Evolutionary conservation across 495 filamentous ascomycete species (phyloP).

Genomic region (Thermochaetoides thermophila): DNA sequence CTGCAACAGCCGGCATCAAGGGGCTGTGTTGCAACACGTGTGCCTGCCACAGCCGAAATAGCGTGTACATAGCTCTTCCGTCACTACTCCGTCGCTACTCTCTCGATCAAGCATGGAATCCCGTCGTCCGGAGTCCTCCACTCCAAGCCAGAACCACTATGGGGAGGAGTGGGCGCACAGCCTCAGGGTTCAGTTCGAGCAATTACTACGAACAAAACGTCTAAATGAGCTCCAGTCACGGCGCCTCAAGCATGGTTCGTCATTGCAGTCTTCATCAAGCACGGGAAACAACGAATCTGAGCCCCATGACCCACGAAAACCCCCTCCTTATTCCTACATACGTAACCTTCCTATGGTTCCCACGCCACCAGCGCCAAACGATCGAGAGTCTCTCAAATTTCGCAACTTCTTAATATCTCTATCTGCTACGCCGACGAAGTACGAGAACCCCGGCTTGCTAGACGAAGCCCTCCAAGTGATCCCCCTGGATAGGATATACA

Average conservation of each 20-base stretch:
- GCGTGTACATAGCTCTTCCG: not conserved
- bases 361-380: conserved; percentile 49
- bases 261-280: conserved; percentile 24
- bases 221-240: conserved; percentile 55
- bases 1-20: too few relatives aligned
- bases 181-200: conserved; percentile 50
- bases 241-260: conserved; percentile 37
- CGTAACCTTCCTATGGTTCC: conserved; percentile 71
- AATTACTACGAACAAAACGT: conserved; percentile 59
- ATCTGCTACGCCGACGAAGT: conserved; percentile 74
- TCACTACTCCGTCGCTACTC: conserved; percentile 2
- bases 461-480: conserved; percentile 82
- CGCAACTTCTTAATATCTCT: conserved; percentile 67
- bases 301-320: conserved; percentile 25
- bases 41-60: conserved; percentile 2
- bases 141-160: conserved; percentile 20
- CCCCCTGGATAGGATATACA: conserved; percentile 82
- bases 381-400: conserved; percentile 63
- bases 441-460: conserved; percentile 90
- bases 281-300: conserved; percentile 26
- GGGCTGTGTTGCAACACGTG: too few relatives aligned
- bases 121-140: conserved; percentile 11
- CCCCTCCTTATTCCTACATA: conserved; percentile 50
- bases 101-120: conserved; percentile 12
- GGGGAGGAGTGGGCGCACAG: conserved; percentile 40